These are phyloP conservation scores for Skeletonema costatum DNA, from an alignment of 108 stramenopile species.

Conservation along the genomic window DNA sequence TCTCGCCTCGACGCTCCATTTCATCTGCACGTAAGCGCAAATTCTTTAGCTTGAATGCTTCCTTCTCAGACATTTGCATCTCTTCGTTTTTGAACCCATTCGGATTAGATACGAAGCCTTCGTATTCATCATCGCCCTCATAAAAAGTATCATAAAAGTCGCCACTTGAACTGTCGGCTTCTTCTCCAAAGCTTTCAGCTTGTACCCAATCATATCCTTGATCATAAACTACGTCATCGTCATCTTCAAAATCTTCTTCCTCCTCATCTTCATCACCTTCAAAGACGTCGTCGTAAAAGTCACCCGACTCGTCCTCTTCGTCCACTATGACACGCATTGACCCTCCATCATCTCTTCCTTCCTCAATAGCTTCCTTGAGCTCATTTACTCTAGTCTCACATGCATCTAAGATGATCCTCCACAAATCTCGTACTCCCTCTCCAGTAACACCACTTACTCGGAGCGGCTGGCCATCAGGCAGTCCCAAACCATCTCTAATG, in stretches of 20 bases:
- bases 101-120: constrained; percentile 3
- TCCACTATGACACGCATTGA: constrained; percentile 28
- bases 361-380: constrained; percentile 50
- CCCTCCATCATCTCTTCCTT: constrained; percentile 49
- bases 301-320: constrained; percentile 24
- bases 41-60: constrained; percentile 57
- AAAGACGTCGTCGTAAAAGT: constrained; percentile 27
- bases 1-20: constrained; percentile 70
- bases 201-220: constrained; percentile 88
- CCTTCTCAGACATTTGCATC: constrained; percentile 38
- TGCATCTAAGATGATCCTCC: constrained; percentile 84
- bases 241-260: constrained; percentile 53
- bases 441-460: constrained; percentile 75
- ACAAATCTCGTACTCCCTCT: constrained; percentile 72
- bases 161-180: constrained; percentile 20
- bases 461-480: constrained; percentile 83
- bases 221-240: constrained; percentile 66
- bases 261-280: constrained; percentile 34
- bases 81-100: constrained; percentile 27
- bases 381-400: constrained; percentile 76
- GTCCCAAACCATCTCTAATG: constrained; percentile 66
- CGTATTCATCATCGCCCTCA: constrained; percentile 38
- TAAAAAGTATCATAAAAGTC: constrained; percentile 31
- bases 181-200: constrained; percentile 31
- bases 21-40: constrained; percentile 54